A percentile compares a stretch with the other conserved stretches of the same genome.
Conservation (phyloP, 2,329 filamentous ascomycete species). For the Lasiodiplodia sp. region DNA sequence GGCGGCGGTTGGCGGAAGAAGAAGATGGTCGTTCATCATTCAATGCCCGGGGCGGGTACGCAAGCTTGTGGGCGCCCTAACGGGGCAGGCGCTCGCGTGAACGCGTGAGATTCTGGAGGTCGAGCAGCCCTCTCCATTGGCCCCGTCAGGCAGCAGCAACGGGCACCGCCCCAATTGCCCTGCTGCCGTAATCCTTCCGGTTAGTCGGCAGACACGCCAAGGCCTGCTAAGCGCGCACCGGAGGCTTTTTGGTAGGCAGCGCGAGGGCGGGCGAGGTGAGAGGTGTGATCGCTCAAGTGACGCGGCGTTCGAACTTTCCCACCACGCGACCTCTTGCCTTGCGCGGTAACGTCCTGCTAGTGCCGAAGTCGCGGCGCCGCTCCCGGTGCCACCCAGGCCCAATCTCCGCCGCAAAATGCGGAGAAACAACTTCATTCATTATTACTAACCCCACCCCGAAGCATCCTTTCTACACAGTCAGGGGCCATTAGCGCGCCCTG, state of each 20-base stretch:
- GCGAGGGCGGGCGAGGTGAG: background rate
- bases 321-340: conserved; percentile 17
- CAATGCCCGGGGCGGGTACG: conserved; percentile 1
- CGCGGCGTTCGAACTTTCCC: conserved; percentile 1
- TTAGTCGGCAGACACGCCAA: conserved; percentile 23
- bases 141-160: background rate
- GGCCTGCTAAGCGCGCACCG: conserved; percentile 7
- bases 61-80: background rate
- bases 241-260: background rate
- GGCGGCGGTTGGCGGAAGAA: conserved; percentile 1
- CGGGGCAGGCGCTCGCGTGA: conserved; percentile 21
- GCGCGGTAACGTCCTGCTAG: background rate
- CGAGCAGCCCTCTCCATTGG: background rate
- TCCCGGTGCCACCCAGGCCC: background rate
- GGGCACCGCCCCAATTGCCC: background rate
- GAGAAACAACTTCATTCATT: background rate
- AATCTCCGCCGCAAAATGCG: conserved; percentile 10
- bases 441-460: background rate
- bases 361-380: background rate
- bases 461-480: no score
- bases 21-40: background rate
- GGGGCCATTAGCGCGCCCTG: background rate
- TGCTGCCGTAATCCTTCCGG: conserved; percentile 9
- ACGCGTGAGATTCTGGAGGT: background rate
- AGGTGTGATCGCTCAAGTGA: background rate